Conservation (phyloP, 768 basidiomycete genomes). For the Russula griseocarnosa region DNA sequence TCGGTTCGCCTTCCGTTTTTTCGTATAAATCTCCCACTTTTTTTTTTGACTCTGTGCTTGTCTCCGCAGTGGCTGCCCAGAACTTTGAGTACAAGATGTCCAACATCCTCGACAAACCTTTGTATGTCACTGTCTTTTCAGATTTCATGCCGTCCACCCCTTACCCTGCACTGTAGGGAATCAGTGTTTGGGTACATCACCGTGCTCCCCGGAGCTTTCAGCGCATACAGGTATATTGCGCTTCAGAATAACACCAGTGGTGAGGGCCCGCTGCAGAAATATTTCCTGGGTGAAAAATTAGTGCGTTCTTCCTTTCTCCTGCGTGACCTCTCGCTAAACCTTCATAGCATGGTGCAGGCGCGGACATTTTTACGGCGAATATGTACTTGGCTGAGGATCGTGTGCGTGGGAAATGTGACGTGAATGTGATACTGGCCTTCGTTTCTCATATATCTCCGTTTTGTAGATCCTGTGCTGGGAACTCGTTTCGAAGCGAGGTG, state of each 20-base stretch:
- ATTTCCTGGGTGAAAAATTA: conserved; percentile 97
- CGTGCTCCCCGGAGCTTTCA: conserved; percentile 89
- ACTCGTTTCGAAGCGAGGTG: conserved; percentile 89
- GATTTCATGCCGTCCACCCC: conserved; percentile 4
- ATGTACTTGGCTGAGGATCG: conserved; percentile 96
- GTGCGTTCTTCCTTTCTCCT: conserved; percentile 35
- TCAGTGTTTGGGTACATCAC: conserved; percentile 92
- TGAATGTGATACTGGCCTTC: background rate
- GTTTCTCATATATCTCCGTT: conserved; percentile 15
- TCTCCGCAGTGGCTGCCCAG: conserved; percentile 66
- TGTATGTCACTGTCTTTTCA: conserved; percentile 38
- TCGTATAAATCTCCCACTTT: background rate
- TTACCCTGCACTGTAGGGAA: conserved; percentile 42
- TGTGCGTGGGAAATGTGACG: conserved; percentile 36
- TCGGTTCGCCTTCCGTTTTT: conserved; percentile 34
- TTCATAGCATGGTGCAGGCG: conserved; percentile 66
- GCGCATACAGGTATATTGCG: conserved; percentile 87
- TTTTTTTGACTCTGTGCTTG: background rate
- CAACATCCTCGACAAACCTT: conserved; percentile 88
- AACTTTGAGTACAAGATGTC: conserved; percentile 95
- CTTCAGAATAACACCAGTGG: conserved; percentile 80
- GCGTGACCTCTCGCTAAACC: background rate
- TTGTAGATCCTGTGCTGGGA: conserved; percentile 89
- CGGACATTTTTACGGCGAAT: conserved; percentile 92
- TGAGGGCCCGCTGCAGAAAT: conserved; percentile 88